phyloP scores from a whole-genome alignment of 441 rosid genomes.

The Croton setiger region DNA sequence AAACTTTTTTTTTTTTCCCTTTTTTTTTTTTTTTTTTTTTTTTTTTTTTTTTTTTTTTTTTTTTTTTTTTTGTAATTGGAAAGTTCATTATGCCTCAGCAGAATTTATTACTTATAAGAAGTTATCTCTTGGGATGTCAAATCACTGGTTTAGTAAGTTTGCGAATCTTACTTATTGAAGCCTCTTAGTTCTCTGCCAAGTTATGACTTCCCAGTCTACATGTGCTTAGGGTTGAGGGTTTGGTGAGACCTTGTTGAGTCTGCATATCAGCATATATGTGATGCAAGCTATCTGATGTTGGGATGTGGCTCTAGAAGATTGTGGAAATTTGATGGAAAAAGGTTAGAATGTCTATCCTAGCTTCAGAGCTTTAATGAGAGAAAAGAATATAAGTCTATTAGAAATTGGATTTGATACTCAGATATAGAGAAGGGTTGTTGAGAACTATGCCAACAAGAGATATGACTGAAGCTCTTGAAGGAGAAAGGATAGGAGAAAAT shows the following conservation, averaged over 20 bases:
- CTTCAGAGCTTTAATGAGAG: background rate
- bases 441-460: background rate
- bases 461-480: background rate
- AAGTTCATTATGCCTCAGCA: background rate
- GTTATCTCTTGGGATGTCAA: background rate
- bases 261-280: background rate
- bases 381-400: background rate
- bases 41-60: too few species aligned
- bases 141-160: background rate
- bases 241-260: background rate
- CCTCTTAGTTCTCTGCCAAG: background rate
- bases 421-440: background rate
- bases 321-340: background rate
- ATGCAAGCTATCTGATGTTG: background rate
- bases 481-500: background rate
- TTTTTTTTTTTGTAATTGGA: too few species aligned
- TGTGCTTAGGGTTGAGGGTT: background rate
- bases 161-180: background rate
- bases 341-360: background rate
- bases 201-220: background rate
- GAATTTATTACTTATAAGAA: background rate
- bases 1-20: too few species aligned
- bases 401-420: background rate
- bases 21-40: too few species aligned
- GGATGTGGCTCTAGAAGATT: background rate